Evolutionary conservation across 179 eudicot genomes (phyloP).

Genomic region (Carnegiea gigantea): DNA sequence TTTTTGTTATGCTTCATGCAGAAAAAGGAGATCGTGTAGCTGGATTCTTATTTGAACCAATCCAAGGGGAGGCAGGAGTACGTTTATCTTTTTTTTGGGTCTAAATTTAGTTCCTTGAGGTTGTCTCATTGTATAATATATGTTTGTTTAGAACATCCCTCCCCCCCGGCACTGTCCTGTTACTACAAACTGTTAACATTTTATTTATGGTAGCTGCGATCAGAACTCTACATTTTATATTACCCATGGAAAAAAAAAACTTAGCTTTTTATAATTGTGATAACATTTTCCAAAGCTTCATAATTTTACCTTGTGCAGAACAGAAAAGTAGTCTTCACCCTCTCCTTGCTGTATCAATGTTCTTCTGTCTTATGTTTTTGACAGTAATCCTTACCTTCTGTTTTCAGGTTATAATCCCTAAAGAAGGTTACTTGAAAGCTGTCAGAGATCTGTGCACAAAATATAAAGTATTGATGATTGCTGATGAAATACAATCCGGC

Average conservation of each 20-base stretch:
- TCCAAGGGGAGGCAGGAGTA: slow-evolving; percentile 99
- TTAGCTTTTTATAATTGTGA: no score
- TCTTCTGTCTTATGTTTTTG: slow-evolving; percentile 2
- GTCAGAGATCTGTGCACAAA: slow-evolving; percentile 88
- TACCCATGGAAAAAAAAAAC: no score
- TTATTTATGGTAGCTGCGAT: neutral
- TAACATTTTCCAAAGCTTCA: neutral
- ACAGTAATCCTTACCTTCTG: neutral
- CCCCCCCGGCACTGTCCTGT: neutral
- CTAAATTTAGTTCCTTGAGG: neutral
- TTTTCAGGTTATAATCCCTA: slow-evolving; percentile 80
- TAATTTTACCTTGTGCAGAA: neutral
- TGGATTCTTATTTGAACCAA: slow-evolving; percentile 95
- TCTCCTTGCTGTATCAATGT: neutral
- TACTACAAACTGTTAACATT: neutral
- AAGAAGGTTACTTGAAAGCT: slow-evolving; percentile 78
- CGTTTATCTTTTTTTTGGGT: slow-evolving; percentile 27
- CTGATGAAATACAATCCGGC: slow-evolving; percentile 98
- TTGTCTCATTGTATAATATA: neutral
- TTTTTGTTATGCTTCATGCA: slow-evolving; percentile 34
- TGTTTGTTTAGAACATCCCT: no score
- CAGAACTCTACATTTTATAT: neutral
- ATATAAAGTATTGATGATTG: slow-evolving; percentile 80
- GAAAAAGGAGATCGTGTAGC: slow-evolving; percentile 86
- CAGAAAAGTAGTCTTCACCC: neutral